A percentile compares a stretch with the other conserved stretches of the same genome.
These are phyloP conservation scores for Medicago ruthenica DNA, from an alignment of 306 rosid species.

Conservation along the genomic window DNA sequence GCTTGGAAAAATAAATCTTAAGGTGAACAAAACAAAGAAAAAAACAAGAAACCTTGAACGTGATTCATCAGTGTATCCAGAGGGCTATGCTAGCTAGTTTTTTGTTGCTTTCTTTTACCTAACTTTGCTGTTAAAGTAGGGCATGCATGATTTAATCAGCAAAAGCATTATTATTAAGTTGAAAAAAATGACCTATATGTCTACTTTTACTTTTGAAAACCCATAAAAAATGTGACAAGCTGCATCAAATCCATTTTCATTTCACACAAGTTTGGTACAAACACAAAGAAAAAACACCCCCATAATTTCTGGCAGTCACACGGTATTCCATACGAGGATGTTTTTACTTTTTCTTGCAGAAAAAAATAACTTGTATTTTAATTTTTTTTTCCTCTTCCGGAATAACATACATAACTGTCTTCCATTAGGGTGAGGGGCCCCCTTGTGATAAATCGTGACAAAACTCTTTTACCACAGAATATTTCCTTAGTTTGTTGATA, in stretches of 20 bases:
- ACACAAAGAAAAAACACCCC: conserved; percentile 25
- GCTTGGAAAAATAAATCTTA: conserved; percentile 38
- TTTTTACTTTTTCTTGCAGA: conserved; percentile 34
- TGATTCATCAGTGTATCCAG: conserved; percentile 48
- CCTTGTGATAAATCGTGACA: conserved; percentile 7
- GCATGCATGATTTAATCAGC: conserved; percentile 36
- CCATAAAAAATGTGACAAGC: conserved; percentile 42
- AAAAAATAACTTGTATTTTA: conserved; percentile 15
- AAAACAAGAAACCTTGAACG: conserved; percentile 32
- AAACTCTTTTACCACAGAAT: conserved; percentile 2
- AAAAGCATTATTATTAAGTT: conserved; percentile 22
- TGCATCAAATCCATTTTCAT: conserved; percentile 33
- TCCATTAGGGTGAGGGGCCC: conserved; percentile 35
- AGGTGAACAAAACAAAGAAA: conserved; percentile 42
- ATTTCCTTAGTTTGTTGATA: conserved; percentile 30
- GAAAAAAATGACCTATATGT: conserved; percentile 33
- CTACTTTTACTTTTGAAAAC: conserved; percentile 34
- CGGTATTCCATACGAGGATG: conserved; percentile 35
- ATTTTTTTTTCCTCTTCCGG: conserved; percentile 28
- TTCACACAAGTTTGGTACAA: conserved; percentile 51
- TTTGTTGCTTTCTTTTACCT: conserved; percentile 50
- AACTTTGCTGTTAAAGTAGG: conserved; percentile 54
- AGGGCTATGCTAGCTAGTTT: conserved; percentile 37
- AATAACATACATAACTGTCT: conserved; percentile 40
- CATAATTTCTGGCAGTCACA: conserved; percentile 48